Evolutionary conservation across 441 rosid genomes (phyloP).

Genomic region (Populus hybrid): DNA sequence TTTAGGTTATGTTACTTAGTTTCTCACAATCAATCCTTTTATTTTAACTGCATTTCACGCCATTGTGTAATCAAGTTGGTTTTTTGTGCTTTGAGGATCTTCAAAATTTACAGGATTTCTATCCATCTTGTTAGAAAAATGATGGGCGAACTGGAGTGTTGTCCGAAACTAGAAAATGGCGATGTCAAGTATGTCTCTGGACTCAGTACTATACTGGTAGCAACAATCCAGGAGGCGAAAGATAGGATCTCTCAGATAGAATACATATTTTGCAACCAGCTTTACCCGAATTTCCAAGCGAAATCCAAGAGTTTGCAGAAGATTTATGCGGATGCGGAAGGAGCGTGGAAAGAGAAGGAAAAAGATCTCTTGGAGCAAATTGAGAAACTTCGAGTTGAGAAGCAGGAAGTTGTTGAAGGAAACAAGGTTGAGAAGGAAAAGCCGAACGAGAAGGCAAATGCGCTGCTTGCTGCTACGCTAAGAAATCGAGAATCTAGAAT

Average conservation of each 20-base stretch:
- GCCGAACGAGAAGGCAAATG: slow-evolving; percentile 25
- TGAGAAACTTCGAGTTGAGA: slow-evolving; percentile 51
- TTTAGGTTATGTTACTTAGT: not conserved
- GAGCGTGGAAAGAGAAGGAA: slow-evolving; percentile 58
- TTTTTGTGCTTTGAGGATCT: not conserved
- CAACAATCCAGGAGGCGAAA: slow-evolving; percentile 87
- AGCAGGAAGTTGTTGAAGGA: slow-evolving; percentile 37
- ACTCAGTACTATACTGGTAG: slow-evolving; percentile 73
- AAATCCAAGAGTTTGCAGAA: slow-evolving; percentile 51
- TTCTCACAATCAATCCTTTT: not conserved
- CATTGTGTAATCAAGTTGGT: not conserved
- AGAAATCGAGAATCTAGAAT: slow-evolving; percentile 32
- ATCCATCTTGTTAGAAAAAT: slow-evolving; percentile 25
- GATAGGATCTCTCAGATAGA: slow-evolving; percentile 89
- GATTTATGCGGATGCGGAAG: slow-evolving; percentile 52
- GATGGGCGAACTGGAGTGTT: slow-evolving; percentile 31
- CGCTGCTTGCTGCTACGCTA: slow-evolving; percentile 17
- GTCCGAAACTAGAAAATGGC: slow-evolving; percentile 35
- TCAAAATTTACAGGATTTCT: too few relatives aligned
- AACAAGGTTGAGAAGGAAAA: slow-evolving; percentile 43
- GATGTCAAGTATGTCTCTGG: slow-evolving; percentile 42
- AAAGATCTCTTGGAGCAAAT: slow-evolving; percentile 39
- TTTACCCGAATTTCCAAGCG: slow-evolving; percentile 69
- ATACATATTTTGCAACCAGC: slow-evolving; percentile 81
- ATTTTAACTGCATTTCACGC: not conserved